Conservation (phyloP, 352 stramenopile species). For the Pythium folliculosum region DNA sequence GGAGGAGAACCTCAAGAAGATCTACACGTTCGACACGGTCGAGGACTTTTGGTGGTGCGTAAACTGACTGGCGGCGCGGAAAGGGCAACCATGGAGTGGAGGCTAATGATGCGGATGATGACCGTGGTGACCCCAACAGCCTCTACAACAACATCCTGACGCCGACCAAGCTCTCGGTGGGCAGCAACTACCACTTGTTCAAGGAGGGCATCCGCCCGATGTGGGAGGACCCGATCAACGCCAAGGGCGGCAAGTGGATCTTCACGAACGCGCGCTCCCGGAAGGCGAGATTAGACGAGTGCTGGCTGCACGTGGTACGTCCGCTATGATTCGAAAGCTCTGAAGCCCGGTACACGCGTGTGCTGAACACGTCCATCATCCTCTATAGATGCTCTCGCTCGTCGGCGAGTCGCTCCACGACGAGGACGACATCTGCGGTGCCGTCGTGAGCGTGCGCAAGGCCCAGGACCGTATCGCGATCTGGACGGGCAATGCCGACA, state of each 20-base stretch:
- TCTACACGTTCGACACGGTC: constrained; percentile 95
- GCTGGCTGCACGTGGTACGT: constrained; percentile 94
- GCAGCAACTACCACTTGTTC: constrained; percentile 98
- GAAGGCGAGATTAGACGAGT: constrained; percentile 93
- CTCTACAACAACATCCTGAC: constrained; percentile 95
- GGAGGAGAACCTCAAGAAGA: constrained; percentile 91
- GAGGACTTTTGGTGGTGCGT: constrained; percentile 96
- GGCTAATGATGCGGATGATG: neutral
- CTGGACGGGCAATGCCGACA: constrained; percentile 88
- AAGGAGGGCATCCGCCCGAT: constrained; percentile 96
- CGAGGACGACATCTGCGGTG: constrained; percentile 94
- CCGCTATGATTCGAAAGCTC: neutral
- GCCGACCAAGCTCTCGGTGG: constrained; percentile 85
- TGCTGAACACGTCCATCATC: neutral
- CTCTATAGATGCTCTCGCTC: constrained; percentile 87
- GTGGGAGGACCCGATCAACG: constrained; percentile 97
- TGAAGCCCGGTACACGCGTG: neutral
- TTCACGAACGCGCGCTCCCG: constrained; percentile 95
- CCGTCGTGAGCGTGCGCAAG: constrained; percentile 95
- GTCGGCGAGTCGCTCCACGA: constrained; percentile 96
- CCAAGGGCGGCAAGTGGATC: constrained; percentile 96
- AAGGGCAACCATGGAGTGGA: neutral
- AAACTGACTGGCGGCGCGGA: neutral
- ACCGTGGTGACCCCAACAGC: constrained; percentile 23
- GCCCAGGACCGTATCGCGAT: constrained; percentile 95